Evolutionary conservation across 805 yeast genomes (phyloP).

Genomic region (Suhomyces prunicola): DNA sequence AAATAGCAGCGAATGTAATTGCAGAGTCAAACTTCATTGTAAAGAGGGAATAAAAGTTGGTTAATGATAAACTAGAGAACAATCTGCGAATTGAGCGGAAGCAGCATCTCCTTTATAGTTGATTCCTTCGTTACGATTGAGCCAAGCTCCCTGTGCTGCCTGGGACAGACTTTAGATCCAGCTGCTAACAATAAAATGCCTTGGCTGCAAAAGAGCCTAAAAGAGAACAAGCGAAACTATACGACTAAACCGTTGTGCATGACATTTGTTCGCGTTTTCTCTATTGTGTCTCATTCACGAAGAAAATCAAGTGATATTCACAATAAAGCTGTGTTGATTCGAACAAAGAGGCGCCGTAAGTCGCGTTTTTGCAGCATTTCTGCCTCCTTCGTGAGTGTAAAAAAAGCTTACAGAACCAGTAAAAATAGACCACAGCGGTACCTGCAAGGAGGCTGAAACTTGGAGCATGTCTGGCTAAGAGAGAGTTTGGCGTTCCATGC

Average conservation of each 20-base stretch:
- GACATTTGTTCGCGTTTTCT: neutral
- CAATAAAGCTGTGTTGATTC: neutral
- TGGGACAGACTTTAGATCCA: neutral
- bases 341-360: neutral
- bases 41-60: neutral
- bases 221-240: neutral
- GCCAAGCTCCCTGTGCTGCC: neutral
- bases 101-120: neutral
- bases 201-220: neutral
- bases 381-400: neutral
- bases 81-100: neutral
- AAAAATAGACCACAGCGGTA: neutral
- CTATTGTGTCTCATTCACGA: neutral
- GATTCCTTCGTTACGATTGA: neutral
- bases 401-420: neutral
- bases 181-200: neutral
- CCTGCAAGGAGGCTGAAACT: slow-evolving; percentile 1
- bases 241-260: neutral
- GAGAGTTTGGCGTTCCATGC: neutral
- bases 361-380: neutral
- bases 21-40: slow-evolving; percentile 4
- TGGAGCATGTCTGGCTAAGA: neutral
- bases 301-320: neutral
- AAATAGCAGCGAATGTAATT: slow-evolving; percentile 3
- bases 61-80: neutral